Percentiles rank a stretch among this genome's conserved stretches.
These are phyloP conservation scores for Penicillium thymicola DNA, from an alignment of 2,329 filamentous ascomycete species.

Conservation along the genomic window DNA sequence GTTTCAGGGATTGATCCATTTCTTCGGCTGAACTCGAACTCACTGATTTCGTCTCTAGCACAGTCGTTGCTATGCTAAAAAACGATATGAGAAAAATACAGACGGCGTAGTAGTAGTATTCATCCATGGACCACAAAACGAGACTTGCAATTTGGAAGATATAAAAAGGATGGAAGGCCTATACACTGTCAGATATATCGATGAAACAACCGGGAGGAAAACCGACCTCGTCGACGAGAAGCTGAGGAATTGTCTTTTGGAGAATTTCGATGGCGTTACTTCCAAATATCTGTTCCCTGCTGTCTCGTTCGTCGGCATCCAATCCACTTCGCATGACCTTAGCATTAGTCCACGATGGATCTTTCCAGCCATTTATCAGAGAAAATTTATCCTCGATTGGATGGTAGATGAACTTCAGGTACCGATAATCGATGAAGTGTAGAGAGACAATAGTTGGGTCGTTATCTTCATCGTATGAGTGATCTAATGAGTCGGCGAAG, in stretches of 20 bases:
- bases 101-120: slow-evolving; percentile 96
- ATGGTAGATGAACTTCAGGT: slow-evolving; percentile 89
- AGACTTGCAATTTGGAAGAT: slow-evolving; percentile 96
- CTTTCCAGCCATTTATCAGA: slow-evolving; percentile 87
- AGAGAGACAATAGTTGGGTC: slow-evolving; percentile 75
- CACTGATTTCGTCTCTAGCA: slow-evolving; percentile 83
- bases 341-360: slow-evolving; percentile 80
- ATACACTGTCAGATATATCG: slow-evolving; percentile 15
- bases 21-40: slow-evolving; percentile 42
- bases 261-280: slow-evolving; percentile 89
- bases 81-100: slow-evolving; percentile 95
- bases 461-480: slow-evolving; percentile 61
- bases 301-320: slow-evolving; percentile 81
- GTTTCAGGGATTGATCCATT: slow-evolving; percentile 11
- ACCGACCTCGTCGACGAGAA: slow-evolving; percentile 80
- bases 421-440: slow-evolving; percentile 83
- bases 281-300: slow-evolving; percentile 82
- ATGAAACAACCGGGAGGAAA: background rate
- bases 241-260: slow-evolving; percentile 76
- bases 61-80: slow-evolving; percentile 82
- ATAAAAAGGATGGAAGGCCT: slow-evolving; percentile 96
- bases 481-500: slow-evolving; percentile 51
- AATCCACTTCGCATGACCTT: slow-evolving; percentile 72
- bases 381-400: slow-evolving; percentile 85
- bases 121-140: slow-evolving; percentile 87